Evolutionary conservation across 2,329 filamentous ascomycete genomes (phyloP), one percentile per base, ranked within the genome.

Genomic region (Domatiomyces globalis): DNA sequence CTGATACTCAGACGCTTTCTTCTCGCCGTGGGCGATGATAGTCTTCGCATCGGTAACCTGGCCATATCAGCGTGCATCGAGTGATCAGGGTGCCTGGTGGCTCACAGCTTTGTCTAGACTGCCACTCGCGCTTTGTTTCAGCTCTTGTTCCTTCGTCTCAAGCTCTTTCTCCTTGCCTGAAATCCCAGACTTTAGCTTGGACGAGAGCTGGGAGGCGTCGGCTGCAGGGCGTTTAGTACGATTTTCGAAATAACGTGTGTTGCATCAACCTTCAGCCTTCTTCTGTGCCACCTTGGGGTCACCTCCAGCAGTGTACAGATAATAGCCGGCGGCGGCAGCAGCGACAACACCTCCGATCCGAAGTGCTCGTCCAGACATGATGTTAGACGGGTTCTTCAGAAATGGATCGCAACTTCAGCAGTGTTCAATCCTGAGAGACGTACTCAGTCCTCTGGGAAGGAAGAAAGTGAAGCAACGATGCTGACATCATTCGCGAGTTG

Each of bases 251-350:
- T 25, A 2, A 33, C n/a, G 22, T 27, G n/a, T 7, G 2, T 33
- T 19, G 22, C 22, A 49, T 81, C 45, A 72, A 95, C 90, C 79
- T 73, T 95, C 85, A 60, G 85, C 77, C 68, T 92, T 76, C 75
- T 90, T 85, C 76, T 88, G 80, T n/a, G 89, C 90, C 48, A 78
- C 80, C 69, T 84, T 86, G 49, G 87, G 76, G 67, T 81, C 78
- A 52, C 90, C 89, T 55, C 90, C 90, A 15, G 89, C 84, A 49
- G 71, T 76, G 75, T 94, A 98, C 56, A 96, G 78, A 74, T 96
- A 96, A 76, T 95, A 96, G 44, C 85, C 87, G 53, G 81, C 72
- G 58, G 81, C 84, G 61, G 78, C 79, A 29, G 77, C 83, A 58
- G 79, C 80, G 54, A 74, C 78, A 59, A 80, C 69, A 61, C 82